Evolutionary conservation across 176 grass and related monocot species (phyloP), one percentile per base, ranked within the genome.

Genomic region (Ensete ventricosum): DNA sequence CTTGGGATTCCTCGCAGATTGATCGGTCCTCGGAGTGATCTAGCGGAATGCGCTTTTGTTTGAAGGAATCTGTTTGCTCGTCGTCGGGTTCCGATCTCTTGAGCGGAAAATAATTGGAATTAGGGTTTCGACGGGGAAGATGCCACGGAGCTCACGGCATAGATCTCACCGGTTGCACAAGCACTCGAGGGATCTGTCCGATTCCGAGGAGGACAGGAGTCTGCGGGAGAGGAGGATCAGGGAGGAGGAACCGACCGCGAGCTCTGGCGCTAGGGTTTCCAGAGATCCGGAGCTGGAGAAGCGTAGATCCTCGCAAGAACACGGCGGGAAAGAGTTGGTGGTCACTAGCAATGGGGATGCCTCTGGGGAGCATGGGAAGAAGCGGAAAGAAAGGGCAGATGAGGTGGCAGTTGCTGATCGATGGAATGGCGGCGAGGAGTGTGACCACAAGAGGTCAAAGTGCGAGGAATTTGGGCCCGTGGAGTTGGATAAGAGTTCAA

Each of bases 121-220:
- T 84, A 83, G 84, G 79, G 82, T 81, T 89, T 83, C 73, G 78
- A 64, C 69, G 66, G 64, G 67, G 22, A 70, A 70, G 80, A 99
- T 99, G 96, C 86, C 96, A 50, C 88, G 88, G 73, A 91, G 79
- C 55, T 95, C 91, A 72, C 90, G 96, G 54, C 91, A 99, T 81
- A 86, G 83, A 81, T 99, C 96, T 49, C 96, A 99, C 81, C 82
- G 91, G 7, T 95, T 91, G 53, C 96, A 89, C 76, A 87, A 84
- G 96, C 82, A 84, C 50, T 90, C 84, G 54, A 84, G 59, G 50
- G 90, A 94, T 54, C 87, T 81, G 73, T 95, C 96, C 17, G 96
- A 89, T 16, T 99, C 96, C 14, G 91, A 94, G 48, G 88, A 90
- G 57, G 96, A 99, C 22, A 86, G 76, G 50, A 51, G 14, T 55